A percentile compares a stretch with the other conserved stretches of the same genome.
Conservation (phyloP, 2,329 filamentous ascomycete genomes). For the Pseudonectria buxi region DNA sequence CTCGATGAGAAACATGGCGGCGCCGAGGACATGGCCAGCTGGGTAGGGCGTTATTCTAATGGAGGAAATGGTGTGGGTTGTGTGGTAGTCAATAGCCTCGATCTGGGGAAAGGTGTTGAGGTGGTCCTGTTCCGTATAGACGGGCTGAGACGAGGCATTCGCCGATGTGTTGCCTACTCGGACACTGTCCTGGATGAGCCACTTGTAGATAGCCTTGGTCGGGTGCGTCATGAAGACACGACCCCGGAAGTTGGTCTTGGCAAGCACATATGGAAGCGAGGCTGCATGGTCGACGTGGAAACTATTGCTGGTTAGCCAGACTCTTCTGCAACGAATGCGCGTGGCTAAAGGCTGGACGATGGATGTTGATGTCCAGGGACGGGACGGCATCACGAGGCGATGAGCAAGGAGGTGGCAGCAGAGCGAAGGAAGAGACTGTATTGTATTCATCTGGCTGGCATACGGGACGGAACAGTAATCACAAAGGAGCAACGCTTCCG, state of each 20-base stretch:
- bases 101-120: slow-evolving; percentile 89
- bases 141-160: slow-evolving; percentile 59
- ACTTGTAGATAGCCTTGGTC: slow-evolving; percentile 99
- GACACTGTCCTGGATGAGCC: slow-evolving; percentile 96
- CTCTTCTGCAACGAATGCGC: slow-evolving; percentile 5
- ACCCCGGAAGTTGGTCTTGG: slow-evolving; percentile 96
- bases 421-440: slow-evolving; percentile 21
- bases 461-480: slow-evolving; percentile 23
- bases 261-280: slow-evolving; percentile 92
- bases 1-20: slow-evolving; percentile 96
- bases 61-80: slow-evolving; percentile 92
- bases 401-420: slow-evolving; percentile 8
- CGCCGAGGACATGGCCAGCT: slow-evolving; percentile 93
- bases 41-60: slow-evolving; percentile 96
- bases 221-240: slow-evolving; percentile 99
- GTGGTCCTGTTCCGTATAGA: slow-evolving; percentile 95
- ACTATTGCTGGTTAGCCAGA: slow-evolving; percentile 44
- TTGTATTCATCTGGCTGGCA: slow-evolving; percentile 33
- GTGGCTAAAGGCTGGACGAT: background rate
- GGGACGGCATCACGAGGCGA: too few relatives aligned
- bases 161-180: slow-evolving; percentile 71
- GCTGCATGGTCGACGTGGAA: slow-evolving; percentile 99
- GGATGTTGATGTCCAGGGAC: slow-evolving; percentile 3
- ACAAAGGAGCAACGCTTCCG: slow-evolving; percentile 13
- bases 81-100: slow-evolving; percentile 97